phyloP scores from a whole-genome alignment of 202 grass and related monocot genomes.

The Elaeis oleifera region DNA sequence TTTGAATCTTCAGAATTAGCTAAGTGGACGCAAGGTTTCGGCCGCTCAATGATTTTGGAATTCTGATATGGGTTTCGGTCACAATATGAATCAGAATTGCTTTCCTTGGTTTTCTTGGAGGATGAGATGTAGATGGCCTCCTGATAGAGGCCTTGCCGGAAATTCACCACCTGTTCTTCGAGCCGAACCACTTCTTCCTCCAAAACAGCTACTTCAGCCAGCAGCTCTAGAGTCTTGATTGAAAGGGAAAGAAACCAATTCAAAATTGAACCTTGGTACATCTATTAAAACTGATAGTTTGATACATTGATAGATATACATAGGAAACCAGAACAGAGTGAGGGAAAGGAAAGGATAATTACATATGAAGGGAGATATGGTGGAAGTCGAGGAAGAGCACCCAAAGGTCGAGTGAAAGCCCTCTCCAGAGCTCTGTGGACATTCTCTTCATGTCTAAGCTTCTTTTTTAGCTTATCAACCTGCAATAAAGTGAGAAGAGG shows the following conservation, averaged over 20 bases:
- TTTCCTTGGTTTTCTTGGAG: slow-evolving; percentile 30
- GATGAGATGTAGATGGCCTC: slow-evolving; percentile 72
- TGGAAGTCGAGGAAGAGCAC: slow-evolving; percentile 89
- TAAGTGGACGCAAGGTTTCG: slow-evolving; percentile 19
- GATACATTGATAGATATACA: no score
- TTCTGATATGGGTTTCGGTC: slow-evolving; percentile 18
- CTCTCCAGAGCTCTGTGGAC: slow-evolving; percentile 92
- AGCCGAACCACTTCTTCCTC: slow-evolving; percentile 90
- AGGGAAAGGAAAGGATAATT: slow-evolving; percentile 1
- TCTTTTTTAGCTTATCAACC: slow-evolving; percentile 94
- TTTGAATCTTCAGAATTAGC: slow-evolving; percentile 19
- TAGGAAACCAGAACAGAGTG: no score
- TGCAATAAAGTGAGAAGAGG: slow-evolving; percentile 28
- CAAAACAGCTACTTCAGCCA: slow-evolving; percentile 92
- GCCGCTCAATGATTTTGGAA: slow-evolving; percentile 22
- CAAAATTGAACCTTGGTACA: slow-evolving; percentile 16
- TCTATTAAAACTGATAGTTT: not conserved
- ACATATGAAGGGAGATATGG: slow-evolving; percentile 86
- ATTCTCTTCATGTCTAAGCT: slow-evolving; percentile 93
- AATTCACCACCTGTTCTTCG: slow-evolving; percentile 96
- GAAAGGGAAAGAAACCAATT: slow-evolving; percentile 12
- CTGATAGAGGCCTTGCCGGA: slow-evolving; percentile 91
- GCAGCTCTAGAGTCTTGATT: slow-evolving; percentile 69
- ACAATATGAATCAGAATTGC: slow-evolving; percentile 10
- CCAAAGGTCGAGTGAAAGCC: slow-evolving; percentile 90